Evolutionary conservation across 768 basidiomycete genomes (phyloP), one percentile per base, ranked within the genome.

Genomic region (Clathrus columnatus): DNA sequence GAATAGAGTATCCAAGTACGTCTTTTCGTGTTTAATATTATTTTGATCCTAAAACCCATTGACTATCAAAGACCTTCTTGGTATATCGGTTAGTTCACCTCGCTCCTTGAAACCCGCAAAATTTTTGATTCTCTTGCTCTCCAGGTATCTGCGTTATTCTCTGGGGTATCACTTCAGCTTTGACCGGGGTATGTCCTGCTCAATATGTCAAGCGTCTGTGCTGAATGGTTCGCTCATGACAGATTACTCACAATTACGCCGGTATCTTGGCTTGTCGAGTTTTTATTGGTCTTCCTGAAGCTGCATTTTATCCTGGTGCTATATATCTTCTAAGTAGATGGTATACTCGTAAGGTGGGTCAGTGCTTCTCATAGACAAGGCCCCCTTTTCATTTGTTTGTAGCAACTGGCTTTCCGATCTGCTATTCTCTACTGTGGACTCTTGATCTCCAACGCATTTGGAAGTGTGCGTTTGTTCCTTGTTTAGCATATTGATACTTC

Each of bases 341-440:
- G 71, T 72, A 72, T 58, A 72, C 68, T 2, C 63, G 67, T 8
- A 69, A 61, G 61, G 70, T 69, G 20, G 18, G 63, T 16, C 36
- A 27, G 11, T 11, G 20, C 11, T 4, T 20, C 30, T 20, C 43
- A 16, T 45, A n/a, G 20, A 10, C 48, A 10, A 27, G 62, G 72
- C 7, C 74, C 70, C 56, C 65, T 75, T 10, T 67, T 79, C 2
- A 78, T 77, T n/a, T 69, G 77, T 21, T 80, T 81, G 1, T 32
- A 84, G 80, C 83, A 85, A 69, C 68, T 85, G n/a, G 78, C 82
- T 0, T 76, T 85, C 54, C 77, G 84, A 30, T 76, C 78, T 2
- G 81, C 82, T 1, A 69, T 84, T 28, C 69, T 87, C 1, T 84
- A 78, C 60, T 73, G 73, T 16, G 83, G 84, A 1, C 62, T 82